Evolutionary conservation across 2,329 filamentous ascomycete species (phyloP).

Genomic region (Cladosporium sp.): DNA sequence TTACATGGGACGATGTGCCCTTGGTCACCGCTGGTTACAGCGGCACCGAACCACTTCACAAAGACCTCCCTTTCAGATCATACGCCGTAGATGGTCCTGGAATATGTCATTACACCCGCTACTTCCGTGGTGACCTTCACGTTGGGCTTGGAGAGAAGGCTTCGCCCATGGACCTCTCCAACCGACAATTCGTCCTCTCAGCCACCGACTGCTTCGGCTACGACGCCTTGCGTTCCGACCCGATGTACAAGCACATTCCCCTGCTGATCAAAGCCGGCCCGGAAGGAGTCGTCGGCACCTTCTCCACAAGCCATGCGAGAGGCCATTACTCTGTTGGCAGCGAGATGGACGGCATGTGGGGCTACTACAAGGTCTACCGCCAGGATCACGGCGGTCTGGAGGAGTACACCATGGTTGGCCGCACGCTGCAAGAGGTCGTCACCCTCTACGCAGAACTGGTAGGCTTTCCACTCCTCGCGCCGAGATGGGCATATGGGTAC

Average conservation of each 20-base stretch:
- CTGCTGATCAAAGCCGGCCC: conserved; percentile 63
- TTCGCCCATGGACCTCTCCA: conserved; percentile 65
- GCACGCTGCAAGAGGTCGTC: conserved; percentile 61
- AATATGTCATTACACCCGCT: conserved; percentile 58
- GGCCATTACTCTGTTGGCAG: conserved; percentile 62
- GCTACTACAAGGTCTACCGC: conserved; percentile 66
- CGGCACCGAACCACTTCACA: conserved; percentile 49
- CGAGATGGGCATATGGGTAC: conserved; percentile 68
- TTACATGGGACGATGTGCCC: conserved; percentile 56
- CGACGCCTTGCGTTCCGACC: conserved; percentile 63
- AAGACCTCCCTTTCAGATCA: conserved; percentile 59
- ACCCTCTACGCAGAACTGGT: conserved; percentile 60
- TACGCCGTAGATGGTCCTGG: conserved; percentile 58
- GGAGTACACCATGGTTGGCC: conserved; percentile 62
- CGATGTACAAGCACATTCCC: conserved; percentile 70
- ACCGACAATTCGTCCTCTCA: conserved; percentile 59
- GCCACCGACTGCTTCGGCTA: conserved; percentile 70
- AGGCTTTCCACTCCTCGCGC: conserved; percentile 61
- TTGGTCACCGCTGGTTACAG: conserved; percentile 52
- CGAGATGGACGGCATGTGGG: conserved; percentile 72
- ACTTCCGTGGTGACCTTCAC: conserved; percentile 58
- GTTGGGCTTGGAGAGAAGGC: conserved; percentile 67
- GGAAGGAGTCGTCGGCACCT: conserved; percentile 58
- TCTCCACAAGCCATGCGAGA: conserved; percentile 60
- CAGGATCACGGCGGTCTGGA: conserved; percentile 68